phyloP scores from a whole-genome alignment of 441 rosid species.

The Erysimum pusillum region DNA sequence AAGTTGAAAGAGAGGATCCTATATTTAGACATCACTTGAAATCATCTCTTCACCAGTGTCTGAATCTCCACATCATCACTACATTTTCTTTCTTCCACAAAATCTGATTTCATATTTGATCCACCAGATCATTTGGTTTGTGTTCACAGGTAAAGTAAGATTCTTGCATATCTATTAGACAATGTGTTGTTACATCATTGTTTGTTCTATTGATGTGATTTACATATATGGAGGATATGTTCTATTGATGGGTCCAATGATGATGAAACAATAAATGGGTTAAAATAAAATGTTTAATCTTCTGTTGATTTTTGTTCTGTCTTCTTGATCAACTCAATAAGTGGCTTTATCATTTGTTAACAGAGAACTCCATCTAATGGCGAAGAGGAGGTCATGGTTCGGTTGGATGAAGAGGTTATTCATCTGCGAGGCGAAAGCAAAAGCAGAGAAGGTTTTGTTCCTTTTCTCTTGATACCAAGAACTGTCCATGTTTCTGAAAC shows the following conservation, averaged over 20 bases:
- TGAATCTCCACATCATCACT: slow-evolving; percentile 42
- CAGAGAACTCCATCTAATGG: slow-evolving; percentile 52
- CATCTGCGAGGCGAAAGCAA: slow-evolving; percentile 57
- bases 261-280: neutral
- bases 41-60: slow-evolving; percentile 35
- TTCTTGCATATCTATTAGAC: slow-evolving; percentile 22
- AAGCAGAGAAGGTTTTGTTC: slow-evolving; percentile 60
- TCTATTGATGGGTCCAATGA: neutral
- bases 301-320: neutral
- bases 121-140: slow-evolving; percentile 26
- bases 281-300: neutral
- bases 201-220: slow-evolving; percentile 16
- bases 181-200: slow-evolving; percentile 23
- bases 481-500: neutral
- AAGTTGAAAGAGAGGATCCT: slow-evolving; percentile 33
- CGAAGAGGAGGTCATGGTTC: slow-evolving; percentile 67
- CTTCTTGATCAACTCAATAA: slow-evolving; percentile 27
- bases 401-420: slow-evolving; percentile 73
- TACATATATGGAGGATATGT: neutral
- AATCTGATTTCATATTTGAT: slow-evolving; percentile 13
- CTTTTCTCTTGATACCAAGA: slow-evolving; percentile 3
- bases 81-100: slow-evolving; percentile 16
- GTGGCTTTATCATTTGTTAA: slow-evolving; percentile 9
- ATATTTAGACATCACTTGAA: slow-evolving; percentile 45
- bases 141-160: slow-evolving; percentile 36